Base-by-base conservation (phyloP, 306 rosid species). In the Acacia melanoxylon region DNA sequence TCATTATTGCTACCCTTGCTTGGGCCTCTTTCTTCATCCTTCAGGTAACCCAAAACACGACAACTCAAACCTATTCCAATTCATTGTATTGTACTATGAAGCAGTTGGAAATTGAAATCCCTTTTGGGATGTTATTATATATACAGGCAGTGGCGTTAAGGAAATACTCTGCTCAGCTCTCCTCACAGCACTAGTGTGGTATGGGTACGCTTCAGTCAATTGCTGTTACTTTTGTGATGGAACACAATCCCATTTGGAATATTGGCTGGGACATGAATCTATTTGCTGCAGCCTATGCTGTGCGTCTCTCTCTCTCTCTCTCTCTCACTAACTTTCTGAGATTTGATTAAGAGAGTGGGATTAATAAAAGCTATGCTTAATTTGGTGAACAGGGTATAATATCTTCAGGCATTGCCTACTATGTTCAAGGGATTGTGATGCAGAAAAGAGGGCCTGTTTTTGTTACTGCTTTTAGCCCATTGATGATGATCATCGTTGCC, bases 21-120 rank as follows among this genome's bases (percentile, higher is more conserved):
- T 95, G 99, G 99, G 92, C 99, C 20, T 89, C 93, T 82, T 95
- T 95, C 93, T 93, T 95, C 90, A 95, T 95, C 51, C 88, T 95
- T 74, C 99, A 95, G 88, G 92, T 88, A 46, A 27, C 20, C 68
- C 1, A 11, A 25, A 13, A 4, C 16, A 25, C 33, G 13, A 24
- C 1, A 8, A 9, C 17, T 25, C 31, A 1, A 61, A 61, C 68
- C 20, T 3, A 62, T 62, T 62, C 68, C 6, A 12, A 62, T 27
- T 58, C 29, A 22, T 5, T 15, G 0, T 63, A 63, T 29, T 29
- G 19, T 12, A 25, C 1, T 12, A 13, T 61, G 37, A 61, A 25
- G 37, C 9, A 61, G 8, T 61, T 27, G 5, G 42, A 63, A 63
- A 63, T 29, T 29, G 22, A 63, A 29, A 10, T 13, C 69, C 41